Evolutionary conservation across 202 grass and related monocot genomes (phyloP).

Genomic region (Setaria italica): DNA sequence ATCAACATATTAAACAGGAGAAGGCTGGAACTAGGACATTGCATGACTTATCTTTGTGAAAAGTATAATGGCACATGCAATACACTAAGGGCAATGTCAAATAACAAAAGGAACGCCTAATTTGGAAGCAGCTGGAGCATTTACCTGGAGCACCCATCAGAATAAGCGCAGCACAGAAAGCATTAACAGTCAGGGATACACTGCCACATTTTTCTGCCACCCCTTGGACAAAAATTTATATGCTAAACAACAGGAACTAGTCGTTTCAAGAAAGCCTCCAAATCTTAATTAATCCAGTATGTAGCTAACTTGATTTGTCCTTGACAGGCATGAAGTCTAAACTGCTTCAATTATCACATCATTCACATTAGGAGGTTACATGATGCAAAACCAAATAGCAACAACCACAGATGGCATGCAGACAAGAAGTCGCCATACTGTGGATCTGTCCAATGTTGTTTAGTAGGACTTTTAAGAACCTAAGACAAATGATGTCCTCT

Average conservation of each 20-base stretch:
- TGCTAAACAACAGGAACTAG: background rate
- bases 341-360: background rate
- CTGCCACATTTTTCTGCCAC: background rate
- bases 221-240: background rate
- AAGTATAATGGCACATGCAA: slow-evolving; percentile 42
- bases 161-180: slow-evolving; percentile 36
- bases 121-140: slow-evolving; percentile 6
- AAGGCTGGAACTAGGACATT: slow-evolving; percentile 23
- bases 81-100: slow-evolving; percentile 26
- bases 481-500: slow-evolving; percentile 45
- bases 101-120: slow-evolving; percentile 4
- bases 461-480: slow-evolving; percentile 34
- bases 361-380: slow-evolving; percentile 2
- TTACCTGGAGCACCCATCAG: slow-evolving; percentile 28
- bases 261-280: background rate
- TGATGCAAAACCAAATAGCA: slow-evolving; percentile 24
- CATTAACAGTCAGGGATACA: background rate
- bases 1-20: slow-evolving; percentile 20
- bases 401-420: slow-evolving; percentile 17
- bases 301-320: slow-evolving; percentile 1
- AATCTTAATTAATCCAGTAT: background rate
- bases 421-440: slow-evolving; percentile 6
- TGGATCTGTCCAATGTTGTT: slow-evolving; percentile 43
- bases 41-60: slow-evolving; percentile 29
- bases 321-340: background rate